Evolutionary conservation across 495 filamentous ascomycete species (phyloP).

Genomic region (Apodospora peruviana): DNA sequence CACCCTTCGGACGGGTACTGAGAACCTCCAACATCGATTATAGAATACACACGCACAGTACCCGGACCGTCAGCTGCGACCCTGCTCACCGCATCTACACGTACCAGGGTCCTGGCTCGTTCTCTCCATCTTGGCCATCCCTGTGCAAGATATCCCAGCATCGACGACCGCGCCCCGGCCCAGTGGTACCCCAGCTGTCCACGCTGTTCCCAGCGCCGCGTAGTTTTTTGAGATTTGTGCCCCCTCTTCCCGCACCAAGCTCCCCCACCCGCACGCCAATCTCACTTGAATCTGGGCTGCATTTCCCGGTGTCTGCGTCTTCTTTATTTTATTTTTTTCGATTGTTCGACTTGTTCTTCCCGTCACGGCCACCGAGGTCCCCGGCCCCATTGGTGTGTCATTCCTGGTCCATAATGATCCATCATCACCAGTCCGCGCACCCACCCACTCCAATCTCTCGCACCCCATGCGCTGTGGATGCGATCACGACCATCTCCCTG

Average conservation of each 20-base stretch:
- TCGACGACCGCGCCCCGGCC: conserved; percentile 17
- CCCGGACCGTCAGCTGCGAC: conserved; percentile 11
- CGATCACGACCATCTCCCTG: too few relatives aligned
- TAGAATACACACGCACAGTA: too few relatives aligned
- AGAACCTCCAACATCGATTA: too few relatives aligned
- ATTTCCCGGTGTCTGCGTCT: conserved; percentile 6
- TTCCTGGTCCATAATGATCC: too few relatives aligned
- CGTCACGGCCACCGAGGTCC: too few relatives aligned
- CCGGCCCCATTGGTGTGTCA: too few relatives aligned
- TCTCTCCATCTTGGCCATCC: too few relatives aligned
- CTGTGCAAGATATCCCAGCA: conserved; percentile 16
- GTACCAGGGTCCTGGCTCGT: conserved; percentile 17
- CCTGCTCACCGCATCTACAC: conserved; percentile 20
- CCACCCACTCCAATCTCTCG: conserved; percentile 7
- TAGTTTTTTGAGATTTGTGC: conserved; percentile 19
- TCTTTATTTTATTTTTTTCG: conserved; percentile 1
- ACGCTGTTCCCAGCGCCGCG: conserved; percentile 1
- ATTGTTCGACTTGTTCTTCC: conserved; percentile 11
- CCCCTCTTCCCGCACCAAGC: conserved; percentile 15
- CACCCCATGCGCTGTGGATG: conserved; percentile 10
- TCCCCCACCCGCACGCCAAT: conserved; percentile 18
- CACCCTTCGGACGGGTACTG: too few relatives aligned
- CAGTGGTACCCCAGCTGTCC: conserved; percentile 18
- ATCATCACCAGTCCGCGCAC: background rate
- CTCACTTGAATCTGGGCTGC: conserved; percentile 21